Base-by-base conservation (phyloP, 1,284 basidiomycete genomes). In the Fomitopsis pinicola region DNA sequence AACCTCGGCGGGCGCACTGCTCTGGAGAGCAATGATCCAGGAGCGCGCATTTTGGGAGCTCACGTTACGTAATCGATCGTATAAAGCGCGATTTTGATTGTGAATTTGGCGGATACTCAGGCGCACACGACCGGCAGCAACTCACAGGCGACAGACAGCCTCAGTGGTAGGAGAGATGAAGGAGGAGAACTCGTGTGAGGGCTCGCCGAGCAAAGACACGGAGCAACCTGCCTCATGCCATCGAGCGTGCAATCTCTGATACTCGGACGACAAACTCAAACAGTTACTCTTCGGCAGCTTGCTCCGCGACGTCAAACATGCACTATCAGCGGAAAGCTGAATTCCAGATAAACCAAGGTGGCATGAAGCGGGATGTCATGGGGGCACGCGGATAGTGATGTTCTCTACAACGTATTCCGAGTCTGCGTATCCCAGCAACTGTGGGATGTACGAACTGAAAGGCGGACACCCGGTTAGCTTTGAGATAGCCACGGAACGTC, bases 381-480 rank as follows among this genome's bases (percentile, higher is more conserved):
- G 73, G 10, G 72, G 70, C 48, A 76, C 67, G 60, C 87, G 80
- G 62, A 92, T 88, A 2, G 90, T 92, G 67, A 97, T 89, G 68
- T 94, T 92, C 70, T 98, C 97, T 4, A 97, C 96, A 42, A 98
- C 93, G 76, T 98, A 95, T 71, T 98, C 95, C 40, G 94, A 94
- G 72, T 98, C 97, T 19, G 92, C 92, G 74, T 98, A 98, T 0
- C 95, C 97, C 44, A 99, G 76, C 9, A 95, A 72, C 64, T 89
- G 85, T 15, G 88, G 79, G 48, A 98, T 89, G 62, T 92, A 84
- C 0, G 93, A 89, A 68, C 96, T 97, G 71, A 5, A 42, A 59
- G 33, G 68, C 59, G 40, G n/a, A 19, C 44, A 61, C 28, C n/a
- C 40, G 1, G 56, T 61, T n/a, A 46, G 53, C 42, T 15, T n/a